phyloP scores from a whole-genome alignment of 352 stramenopile genomes.

The Globisporangium megalacanthum region DNA sequence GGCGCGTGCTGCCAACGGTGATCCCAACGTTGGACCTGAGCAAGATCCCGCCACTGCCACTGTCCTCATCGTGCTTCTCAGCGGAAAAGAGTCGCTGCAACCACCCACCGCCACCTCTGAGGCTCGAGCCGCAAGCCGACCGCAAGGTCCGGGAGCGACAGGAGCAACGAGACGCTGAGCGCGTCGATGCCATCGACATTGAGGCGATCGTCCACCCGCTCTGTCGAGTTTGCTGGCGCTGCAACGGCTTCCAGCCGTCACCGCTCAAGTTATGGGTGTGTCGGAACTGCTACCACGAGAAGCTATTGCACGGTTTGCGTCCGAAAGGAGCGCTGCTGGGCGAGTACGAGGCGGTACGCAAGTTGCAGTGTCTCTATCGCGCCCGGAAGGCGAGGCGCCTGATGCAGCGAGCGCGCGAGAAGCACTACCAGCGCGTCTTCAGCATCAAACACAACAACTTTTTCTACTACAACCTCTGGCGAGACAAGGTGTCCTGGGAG shows the following conservation, averaged over 20 bases:
- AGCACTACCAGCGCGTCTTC: conserved; percentile 69
- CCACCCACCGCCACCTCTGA: conserved; percentile 22
- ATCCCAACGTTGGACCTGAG: conserved; percentile 48
- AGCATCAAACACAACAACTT: conserved; percentile 69
- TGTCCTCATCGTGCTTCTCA: conserved; percentile 33
- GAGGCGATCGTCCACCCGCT: conserved; percentile 58
- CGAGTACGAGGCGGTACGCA: conserved; percentile 72
- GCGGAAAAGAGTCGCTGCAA: conserved; percentile 13
- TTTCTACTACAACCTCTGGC: conserved; percentile 78
- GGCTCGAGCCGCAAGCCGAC: conserved; percentile 54
- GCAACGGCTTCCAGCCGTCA: conserved; percentile 65
- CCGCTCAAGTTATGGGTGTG: conserved; percentile 64
- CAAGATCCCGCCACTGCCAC: conserved; percentile 25
- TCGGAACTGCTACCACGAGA: conserved; percentile 65
- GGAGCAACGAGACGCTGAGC: conserved; percentile 29
- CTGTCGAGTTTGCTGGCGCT: conserved; percentile 74
- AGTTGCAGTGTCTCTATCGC: conserved; percentile 66
- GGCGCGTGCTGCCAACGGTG: conserved; percentile 30
- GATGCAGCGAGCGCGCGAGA: conserved; percentile 47
- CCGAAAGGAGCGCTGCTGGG: conserved; percentile 29
- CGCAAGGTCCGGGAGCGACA: conserved; percentile 22
- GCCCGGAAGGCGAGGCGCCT: conserved; percentile 39
- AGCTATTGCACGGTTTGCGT: conserved; percentile 53
- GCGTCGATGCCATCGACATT: conserved; percentile 64
- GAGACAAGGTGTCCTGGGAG: conserved; percentile 37